Base-by-base conservation (phyloP, 495 filamentous ascomycete species). In the Neurospora sp. region DNA sequence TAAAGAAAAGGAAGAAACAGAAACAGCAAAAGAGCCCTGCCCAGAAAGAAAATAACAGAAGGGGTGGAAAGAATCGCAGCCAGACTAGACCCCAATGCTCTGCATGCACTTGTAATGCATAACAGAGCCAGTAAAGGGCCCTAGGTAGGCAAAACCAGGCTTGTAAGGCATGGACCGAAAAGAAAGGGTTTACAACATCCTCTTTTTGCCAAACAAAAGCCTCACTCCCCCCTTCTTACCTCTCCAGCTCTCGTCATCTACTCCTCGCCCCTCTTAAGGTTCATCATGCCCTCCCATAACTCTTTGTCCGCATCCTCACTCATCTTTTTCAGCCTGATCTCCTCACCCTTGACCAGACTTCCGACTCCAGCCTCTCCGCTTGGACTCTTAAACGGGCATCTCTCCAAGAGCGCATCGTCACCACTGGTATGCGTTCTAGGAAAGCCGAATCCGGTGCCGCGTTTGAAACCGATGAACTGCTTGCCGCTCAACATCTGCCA, bases 401-500 rank as follows among this genome's bases (percentile, higher is more conserved):
- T 12, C 16, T 59, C 69, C 16, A 74, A 35, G 12, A 74, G 37
- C 12, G 27, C 45, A 8, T 18, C 40, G 1, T 72, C 42, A 8
- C 71, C 74, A 1, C 18, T 38, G 20, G 71, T 41, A 7, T 69
- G n/a, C 6, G 53, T 61, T 0, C 76, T 71, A 22, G 22, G 31
- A 1, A 71, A 14, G 5, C 77, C 77, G 14, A 79, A 79, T 22
- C 76, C 76, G 8, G 44, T 6, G 4, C 78, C 78, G 1, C 40
- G 53, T 0, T 44, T 53, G 76, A 79, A 77, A 22, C 76, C 78
- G 12, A 71, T 39, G 39, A 61, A 78, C 71, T 75, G 73, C 70
- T 44, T 74, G 16, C 78, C 78, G 20, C 39, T 35, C 38, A 78
- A 3, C 39, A 79, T 70, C 71, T 76, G 71, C 75, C 75, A 79